A percentile compares a stretch with the other conserved stretches of the same genome.
These are phyloP conservation scores for Suhomyces maxii DNA, from an alignment of 1,139 yeast species.

Conservation along the genomic window DNA sequence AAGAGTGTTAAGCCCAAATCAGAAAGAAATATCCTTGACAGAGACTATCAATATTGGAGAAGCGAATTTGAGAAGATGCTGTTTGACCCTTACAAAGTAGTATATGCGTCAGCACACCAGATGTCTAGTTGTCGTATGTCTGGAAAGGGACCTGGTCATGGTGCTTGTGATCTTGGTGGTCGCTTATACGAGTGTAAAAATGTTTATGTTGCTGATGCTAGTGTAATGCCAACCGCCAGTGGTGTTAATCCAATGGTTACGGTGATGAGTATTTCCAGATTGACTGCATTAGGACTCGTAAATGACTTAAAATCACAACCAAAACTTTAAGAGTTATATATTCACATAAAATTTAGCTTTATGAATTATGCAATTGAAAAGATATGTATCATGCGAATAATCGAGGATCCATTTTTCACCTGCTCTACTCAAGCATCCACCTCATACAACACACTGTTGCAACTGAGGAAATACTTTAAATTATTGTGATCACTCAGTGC, in stretches of 20 bases:
- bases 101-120: conserved; percentile 59
- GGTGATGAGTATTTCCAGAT: conserved; percentile 43
- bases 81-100: conserved; percentile 31
- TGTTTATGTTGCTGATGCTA: conserved; percentile 57
- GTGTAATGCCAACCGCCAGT: conserved; percentile 58
- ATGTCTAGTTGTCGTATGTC: conserved; percentile 60
- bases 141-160: conserved; percentile 49
- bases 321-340: conserved; percentile 22
- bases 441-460: conserved; percentile 46
- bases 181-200: conserved; percentile 53
- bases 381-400: neutral
- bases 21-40: conserved; percentile 43
- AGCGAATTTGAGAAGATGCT: conserved; percentile 26
- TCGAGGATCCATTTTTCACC: no score
- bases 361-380: neutral
- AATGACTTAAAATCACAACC: conserved; percentile 34
- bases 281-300: conserved; percentile 34
- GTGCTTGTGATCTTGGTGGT: conserved; percentile 53
- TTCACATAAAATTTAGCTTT: neutral
- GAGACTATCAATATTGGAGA: conserved; percentile 51
- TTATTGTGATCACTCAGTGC: conserved; percentile 33
- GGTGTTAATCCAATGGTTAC: conserved; percentile 58
- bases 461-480: conserved; percentile 44
- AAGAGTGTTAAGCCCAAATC: conserved; percentile 40
- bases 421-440: conserved; percentile 1